These are phyloP conservation scores for Phaffia rhodozyma DNA, from an alignment of 1,284 basidiomycete genomes.

Conservation along the genomic window DNA sequence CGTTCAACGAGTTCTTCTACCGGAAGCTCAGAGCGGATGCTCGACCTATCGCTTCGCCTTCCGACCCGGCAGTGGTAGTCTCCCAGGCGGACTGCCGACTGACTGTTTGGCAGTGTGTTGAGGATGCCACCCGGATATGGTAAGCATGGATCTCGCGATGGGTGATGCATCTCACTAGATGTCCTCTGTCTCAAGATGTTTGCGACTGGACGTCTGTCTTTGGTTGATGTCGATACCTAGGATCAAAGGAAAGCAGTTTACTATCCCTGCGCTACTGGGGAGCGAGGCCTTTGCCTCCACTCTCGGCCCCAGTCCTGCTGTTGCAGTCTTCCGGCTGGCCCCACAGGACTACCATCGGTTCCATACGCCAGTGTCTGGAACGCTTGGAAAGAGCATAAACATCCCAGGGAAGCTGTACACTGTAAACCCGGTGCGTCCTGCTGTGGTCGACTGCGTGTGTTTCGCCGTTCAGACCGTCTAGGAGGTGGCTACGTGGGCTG, in stretches of 20 bases:
- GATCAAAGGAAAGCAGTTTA: slow-evolving; percentile 66
- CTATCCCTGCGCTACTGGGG: slow-evolving; percentile 48
- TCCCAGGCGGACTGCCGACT: slow-evolving; percentile 64
- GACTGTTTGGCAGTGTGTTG: slow-evolving; percentile 51
- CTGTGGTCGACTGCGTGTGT: too few species aligned
- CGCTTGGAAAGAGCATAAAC: slow-evolving; percentile 39
- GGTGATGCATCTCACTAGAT: neutral
- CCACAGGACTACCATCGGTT: slow-evolving; percentile 42
- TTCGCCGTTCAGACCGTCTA: slow-evolving; percentile 21
- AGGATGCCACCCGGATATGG: slow-evolving; percentile 57
- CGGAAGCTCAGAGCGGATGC: slow-evolving; percentile 53
- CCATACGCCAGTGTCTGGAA: slow-evolving; percentile 60
- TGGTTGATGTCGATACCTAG: slow-evolving; percentile 29
- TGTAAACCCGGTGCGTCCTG: slow-evolving; percentile 41
- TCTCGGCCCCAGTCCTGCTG: slow-evolving; percentile 37
- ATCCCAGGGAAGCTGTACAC: slow-evolving; percentile 29
- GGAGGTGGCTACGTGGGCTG: neutral
- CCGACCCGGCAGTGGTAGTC: slow-evolving; percentile 46
- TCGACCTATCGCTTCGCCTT: slow-evolving; percentile 51
- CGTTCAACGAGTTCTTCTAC: slow-evolving; percentile 74
- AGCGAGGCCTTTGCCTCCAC: slow-evolving; percentile 37
- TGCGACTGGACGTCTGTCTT: neutral
- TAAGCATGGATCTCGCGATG: slow-evolving; percentile 24
- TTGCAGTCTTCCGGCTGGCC: slow-evolving; percentile 49
- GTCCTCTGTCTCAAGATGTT: neutral